Base-by-base conservation (phyloP, 1,284 basidiomycete species). In the Singerocomus inundabilis region DNA sequence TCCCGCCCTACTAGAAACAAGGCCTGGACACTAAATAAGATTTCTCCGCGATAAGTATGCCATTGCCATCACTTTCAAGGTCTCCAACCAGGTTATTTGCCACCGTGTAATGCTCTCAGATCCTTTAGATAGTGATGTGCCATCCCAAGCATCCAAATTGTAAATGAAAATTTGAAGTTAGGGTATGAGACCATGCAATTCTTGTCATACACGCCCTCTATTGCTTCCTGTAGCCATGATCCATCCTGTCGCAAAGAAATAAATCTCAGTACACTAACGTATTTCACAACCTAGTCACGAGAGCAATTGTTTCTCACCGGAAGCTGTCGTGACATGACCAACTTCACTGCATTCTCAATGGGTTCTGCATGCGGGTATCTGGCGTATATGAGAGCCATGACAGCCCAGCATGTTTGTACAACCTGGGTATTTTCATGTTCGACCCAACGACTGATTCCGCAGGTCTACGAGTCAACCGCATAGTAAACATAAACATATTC, bases 141-240 rank as follows among this genome's bases (percentile, higher is more conserved):
- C 57, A 80, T 85, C 10, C 88, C 88, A 16, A 91, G 74, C 87
- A 90, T 89, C 93, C 93, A 95, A 44, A 95, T 91, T 0, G 89
- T 86, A 70, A 95, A 96, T 26, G 91, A 85, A 67, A 95, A 94
- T 70, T 97, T 97, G 82, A 96, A 98, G 72, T 93, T 93, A 8
- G 95, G 93, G 63, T 98, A 98, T 16, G 91, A 83, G 53, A 95
- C 94, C 7, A 89, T 88, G 61, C 92, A 93, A 38, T 87, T 96
- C 70, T 95, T 96, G 76, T 98, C 98, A 71, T 93, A 94, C 43
- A 93, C 84, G 21, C 93, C 90, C 67, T 96, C 93, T 36, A 95
- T 94, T 36, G 92, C 90, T 70, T 97, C 94, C 67, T 98, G 93
- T 4, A 89, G 79, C 96, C 97, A 99, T 6, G 91, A 89, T 13